phyloP scores from a whole-genome alignment of 805 yeast species.

The Wickerhamiella bombiphila region DNA sequence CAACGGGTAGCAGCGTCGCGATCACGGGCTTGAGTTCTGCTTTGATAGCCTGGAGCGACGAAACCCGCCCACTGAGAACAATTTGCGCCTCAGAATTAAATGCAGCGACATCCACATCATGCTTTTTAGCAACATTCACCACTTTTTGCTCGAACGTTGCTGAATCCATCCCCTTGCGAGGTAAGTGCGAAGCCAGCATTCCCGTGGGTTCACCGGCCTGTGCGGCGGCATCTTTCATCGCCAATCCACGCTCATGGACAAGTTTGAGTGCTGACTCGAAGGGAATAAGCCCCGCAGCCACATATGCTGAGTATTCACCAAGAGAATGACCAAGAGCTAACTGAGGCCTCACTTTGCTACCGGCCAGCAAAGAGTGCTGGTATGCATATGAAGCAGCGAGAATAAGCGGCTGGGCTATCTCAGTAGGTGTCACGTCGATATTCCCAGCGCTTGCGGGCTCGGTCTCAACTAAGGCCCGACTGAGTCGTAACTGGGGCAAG shows the following conservation, averaged over 20 bases:
- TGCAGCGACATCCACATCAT: slow-evolving; percentile 30
- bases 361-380: slow-evolving; percentile 7
- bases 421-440: slow-evolving; percentile 24
- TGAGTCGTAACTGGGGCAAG: slow-evolving; percentile 25
- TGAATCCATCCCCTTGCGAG: slow-evolving; percentile 3
- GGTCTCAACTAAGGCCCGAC: slow-evolving; percentile 11
- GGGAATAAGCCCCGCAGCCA: slow-evolving; percentile 26
- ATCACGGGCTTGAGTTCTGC: slow-evolving; percentile 13
- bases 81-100: slow-evolving; percentile 31
- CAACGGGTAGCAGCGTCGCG: slow-evolving; percentile 28
- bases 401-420: slow-evolving; percentile 42
- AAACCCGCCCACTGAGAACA: slow-evolving; percentile 31
- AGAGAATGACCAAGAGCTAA: slow-evolving; percentile 35
- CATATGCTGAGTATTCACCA: slow-evolving; percentile 36
- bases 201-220: slow-evolving; percentile 18
- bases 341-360: slow-evolving; percentile 1
- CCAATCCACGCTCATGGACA: slow-evolving; percentile 32
- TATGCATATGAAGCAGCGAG: slow-evolving; percentile 29
- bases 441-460: slow-evolving; percentile 2
- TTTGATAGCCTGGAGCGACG: slow-evolving; percentile 20
- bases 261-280: slow-evolving; percentile 27
- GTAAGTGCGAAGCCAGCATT: slow-evolving; percentile 14
- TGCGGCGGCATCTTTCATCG: slow-evolving; percentile 32
- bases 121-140: slow-evolving; percentile 3
- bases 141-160: slow-evolving; percentile 8